phyloP scores from a whole-genome alignment of 352 stramenopile species.

The Phytophthora kernoviae region DNA sequence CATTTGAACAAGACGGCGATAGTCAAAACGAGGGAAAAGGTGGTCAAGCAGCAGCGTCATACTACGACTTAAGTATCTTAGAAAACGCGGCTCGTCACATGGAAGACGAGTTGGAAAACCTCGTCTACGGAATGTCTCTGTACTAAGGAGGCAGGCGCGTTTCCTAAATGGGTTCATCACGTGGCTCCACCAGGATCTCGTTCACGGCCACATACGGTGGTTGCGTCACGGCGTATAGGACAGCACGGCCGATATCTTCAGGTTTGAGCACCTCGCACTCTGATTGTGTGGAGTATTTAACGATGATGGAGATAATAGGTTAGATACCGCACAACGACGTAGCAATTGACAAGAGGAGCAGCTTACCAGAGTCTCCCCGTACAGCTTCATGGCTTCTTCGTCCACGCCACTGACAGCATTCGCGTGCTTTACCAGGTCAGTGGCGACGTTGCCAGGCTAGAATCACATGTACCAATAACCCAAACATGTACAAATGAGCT shows the following conservation, averaged over 20 bases:
- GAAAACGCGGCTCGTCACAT: conserved; percentile 50
- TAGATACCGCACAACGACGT: conserved; percentile 8
- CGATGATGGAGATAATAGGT: conserved; percentile 13
- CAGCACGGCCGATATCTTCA: conserved; percentile 83
- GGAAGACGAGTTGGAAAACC: conserved; percentile 50
- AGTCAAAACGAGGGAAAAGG: conserved; percentile 25
- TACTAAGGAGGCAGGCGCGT: conserved; percentile 9
- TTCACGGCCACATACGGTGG: conserved; percentile 90
- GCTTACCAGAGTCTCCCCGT: conserved; percentile 53
- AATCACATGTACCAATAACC: conserved; percentile 8
- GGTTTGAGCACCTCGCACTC: conserved; percentile 83
- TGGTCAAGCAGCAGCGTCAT: conserved; percentile 26
- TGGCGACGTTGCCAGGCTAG: conserved; percentile 90
- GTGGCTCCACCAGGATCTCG: conserved; percentile 90
- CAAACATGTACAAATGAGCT: conserved; percentile 1
- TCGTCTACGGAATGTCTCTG: conserved; percentile 48
- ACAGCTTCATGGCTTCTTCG: conserved; percentile 79
- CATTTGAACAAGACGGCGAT: conserved; percentile 45
- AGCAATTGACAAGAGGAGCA: conserved; percentile 1
- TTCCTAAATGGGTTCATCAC: conserved; percentile 80
- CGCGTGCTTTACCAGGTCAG: conserved; percentile 89
- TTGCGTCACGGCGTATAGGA: conserved; percentile 88
- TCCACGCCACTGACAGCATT: conserved; percentile 73
- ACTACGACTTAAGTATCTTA: conserved; percentile 45
- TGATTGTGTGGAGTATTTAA: conserved; percentile 32